phyloP scores from a whole-genome alignment of 148 eudicot species.

The Amaranthus cruentus region DNA sequence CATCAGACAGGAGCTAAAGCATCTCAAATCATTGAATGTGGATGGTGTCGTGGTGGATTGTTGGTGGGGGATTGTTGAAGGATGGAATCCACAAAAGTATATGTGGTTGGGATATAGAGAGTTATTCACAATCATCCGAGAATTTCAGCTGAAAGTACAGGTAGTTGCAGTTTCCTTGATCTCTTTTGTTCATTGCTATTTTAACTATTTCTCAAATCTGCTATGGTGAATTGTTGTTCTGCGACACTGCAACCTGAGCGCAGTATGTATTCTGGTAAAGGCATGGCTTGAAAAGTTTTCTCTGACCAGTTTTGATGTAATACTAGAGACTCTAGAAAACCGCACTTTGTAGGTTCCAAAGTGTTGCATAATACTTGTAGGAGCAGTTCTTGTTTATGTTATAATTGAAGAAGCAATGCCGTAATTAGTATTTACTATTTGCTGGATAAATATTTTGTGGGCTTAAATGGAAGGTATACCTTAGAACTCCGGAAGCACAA shows the following conservation, averaged over 20 bases:
- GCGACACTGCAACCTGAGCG: neutral
- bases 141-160: slow-evolving; percentile 59
- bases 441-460: neutral
- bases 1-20: slow-evolving; percentile 49
- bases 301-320: neutral
- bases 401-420: too few relatives aligned
- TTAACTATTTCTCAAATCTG: neutral
- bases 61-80: slow-evolving; percentile 86
- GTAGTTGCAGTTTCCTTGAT: slow-evolving; percentile 24
- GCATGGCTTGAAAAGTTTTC: neutral
- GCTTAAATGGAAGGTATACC: neutral
- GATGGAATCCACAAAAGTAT: slow-evolving; percentile 55
- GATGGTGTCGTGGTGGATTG: slow-evolving; percentile 60
- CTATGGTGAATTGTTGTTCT: neutral
- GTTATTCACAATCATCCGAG: slow-evolving; percentile 52
- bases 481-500: neutral
- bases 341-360: too few relatives aligned
- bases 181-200: neutral
- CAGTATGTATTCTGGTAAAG: neutral
- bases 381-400: too few relatives aligned
- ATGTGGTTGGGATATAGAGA: slow-evolving; percentile 66
- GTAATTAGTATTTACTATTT: neutral
- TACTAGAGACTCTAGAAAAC: neutral
- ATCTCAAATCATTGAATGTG: slow-evolving; percentile 54
- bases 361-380: too few relatives aligned